Base-by-base conservation (phyloP, 2,329 filamentous ascomycete species). In the Neofusicoccum sp. region DNA sequence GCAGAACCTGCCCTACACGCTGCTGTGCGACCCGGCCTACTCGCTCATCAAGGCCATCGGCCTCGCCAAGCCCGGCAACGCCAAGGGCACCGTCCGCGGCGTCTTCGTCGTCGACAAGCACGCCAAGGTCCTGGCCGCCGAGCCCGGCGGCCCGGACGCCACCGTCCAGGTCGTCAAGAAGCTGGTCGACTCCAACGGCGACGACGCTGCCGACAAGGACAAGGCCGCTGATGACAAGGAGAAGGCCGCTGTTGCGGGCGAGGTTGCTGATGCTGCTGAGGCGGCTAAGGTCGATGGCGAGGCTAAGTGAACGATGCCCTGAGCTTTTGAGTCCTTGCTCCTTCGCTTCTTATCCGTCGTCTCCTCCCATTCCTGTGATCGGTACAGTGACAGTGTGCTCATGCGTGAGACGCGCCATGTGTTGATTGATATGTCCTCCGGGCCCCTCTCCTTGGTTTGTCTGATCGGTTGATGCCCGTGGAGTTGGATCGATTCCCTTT, bases 21-120 rank as follows among this genome's bases (percentile, higher is more conserved):
- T 99, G 47, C 84, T 99, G 41, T 98, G 93, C 78, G 93, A 99
- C 74, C 84, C 88, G 5, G 78, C 79, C 56, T 85, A 83, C 30
- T 86, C 85, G 2, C 83, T 99, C 62, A 96, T 98, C 69, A 81
- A 75, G 11, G 92, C 92, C 60, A 89, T 98, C 72, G 93, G 93
- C n/a, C 78, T 98, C 66, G 93, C 92, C 79, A 97, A 97, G 80
- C 75, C 81, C 6, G 45, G 16, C 45, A 59, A 56, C 20, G 89
- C 89, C 47, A 90, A 86, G 75, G 89, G 91, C 63, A 96, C 91
- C 14, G 86, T 84, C 53, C 87, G 95, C 64, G 95, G 93, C 65
- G 91, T 98, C 40, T 96, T 97, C 68, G 90, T 91, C 54, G 82
- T 98, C 58, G 84, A 90, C 75, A 96, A 95, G 80, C 73, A 82